Evolutionary conservation across 768 basidiomycete species (phyloP).

Genomic region (Xerocomus brunneocitrinus): DNA sequence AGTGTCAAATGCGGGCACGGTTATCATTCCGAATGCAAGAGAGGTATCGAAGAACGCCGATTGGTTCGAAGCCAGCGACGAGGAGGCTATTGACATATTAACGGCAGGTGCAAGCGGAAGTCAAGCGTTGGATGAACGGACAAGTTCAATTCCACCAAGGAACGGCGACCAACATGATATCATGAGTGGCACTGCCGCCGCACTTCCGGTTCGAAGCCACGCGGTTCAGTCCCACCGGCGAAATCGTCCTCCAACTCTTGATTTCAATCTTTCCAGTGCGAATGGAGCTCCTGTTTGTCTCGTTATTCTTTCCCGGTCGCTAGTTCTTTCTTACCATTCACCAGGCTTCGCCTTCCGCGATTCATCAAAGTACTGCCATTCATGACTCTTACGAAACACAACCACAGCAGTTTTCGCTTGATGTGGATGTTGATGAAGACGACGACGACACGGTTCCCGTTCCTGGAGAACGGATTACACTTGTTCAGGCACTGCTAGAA

Average conservation of each 20-base stretch:
- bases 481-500: conserved; percentile 72
- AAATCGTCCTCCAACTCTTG: conserved; percentile 64
- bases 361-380: conserved; percentile 19
- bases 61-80: conserved; percentile 79
- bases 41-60: conserved; percentile 51
- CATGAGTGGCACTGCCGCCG: conserved; percentile 11
- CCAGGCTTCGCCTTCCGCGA: conserved; percentile 49
- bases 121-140: conserved; percentile 78
- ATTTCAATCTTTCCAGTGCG: conserved; percentile 45
- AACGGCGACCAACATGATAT: conserved; percentile 20
- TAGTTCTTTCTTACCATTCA: conserved; percentile 59
- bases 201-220: conserved; percentile 30
- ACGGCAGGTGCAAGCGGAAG: conserved; percentile 80
- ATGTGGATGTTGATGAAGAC: conserved; percentile 52
- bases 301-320: conserved; percentile 54
- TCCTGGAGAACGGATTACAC: conserved; percentile 58
- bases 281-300: conserved; percentile 32
- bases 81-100: conserved; percentile 80
- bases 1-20: conserved; percentile 32
- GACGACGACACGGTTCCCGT: conserved; percentile 42
- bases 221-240: conserved; percentile 37
- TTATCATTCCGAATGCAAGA: conserved; percentile 34
- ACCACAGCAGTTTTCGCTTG: conserved; percentile 35
- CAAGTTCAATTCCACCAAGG: conserved; percentile 46
- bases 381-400: conserved; percentile 19